Percentiles rank a stretch among this genome's conserved stretches.
phyloP scores from a whole-genome alignment of 2,329 filamentous ascomycete genomes.

The Cercospora canescens region DNA sequence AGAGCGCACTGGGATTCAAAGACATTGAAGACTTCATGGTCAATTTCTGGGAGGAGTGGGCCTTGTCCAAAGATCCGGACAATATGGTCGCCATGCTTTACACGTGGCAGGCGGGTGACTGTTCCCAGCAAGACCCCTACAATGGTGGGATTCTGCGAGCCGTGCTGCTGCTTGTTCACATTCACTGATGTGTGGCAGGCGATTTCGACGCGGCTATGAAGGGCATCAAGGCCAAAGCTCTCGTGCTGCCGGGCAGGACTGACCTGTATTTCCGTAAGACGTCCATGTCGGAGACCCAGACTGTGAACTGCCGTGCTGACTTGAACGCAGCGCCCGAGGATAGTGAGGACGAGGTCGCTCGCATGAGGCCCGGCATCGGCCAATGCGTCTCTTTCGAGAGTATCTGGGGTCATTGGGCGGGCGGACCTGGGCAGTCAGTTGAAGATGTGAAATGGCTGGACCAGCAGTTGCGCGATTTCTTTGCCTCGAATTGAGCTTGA shows the following conservation, averaged over 20 bases:
- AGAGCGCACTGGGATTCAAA: conserved; percentile 64
- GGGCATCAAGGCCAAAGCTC: conserved; percentile 68
- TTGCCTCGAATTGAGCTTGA: conserved; percentile 35
- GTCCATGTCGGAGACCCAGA: neutral
- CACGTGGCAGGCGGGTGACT: conserved; percentile 76
- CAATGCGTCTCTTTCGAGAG: conserved; percentile 46
- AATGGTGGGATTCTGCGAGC: conserved; percentile 41
- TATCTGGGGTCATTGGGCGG: conserved; percentile 61
- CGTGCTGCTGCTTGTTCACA: too few species aligned
- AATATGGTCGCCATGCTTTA: conserved; percentile 74
- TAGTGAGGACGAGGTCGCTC: conserved; percentile 69
- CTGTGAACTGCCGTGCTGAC: neutral
- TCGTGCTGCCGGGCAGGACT: conserved; percentile 71
- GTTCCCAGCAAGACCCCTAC: conserved; percentile 68
- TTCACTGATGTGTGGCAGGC: conserved; percentile 31
- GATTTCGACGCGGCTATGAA: conserved; percentile 56
- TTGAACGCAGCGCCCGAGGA: conserved; percentile 63
- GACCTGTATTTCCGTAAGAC: conserved; percentile 74
- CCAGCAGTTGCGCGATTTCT: conserved; percentile 57
- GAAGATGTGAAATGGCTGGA: conserved; percentile 74
- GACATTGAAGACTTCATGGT: conserved; percentile 72
- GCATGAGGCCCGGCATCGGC: conserved; percentile 61
- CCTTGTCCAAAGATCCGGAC: conserved; percentile 70
- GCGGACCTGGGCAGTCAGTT: conserved; percentile 68
- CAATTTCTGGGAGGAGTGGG: conserved; percentile 76